Evolutionary conservation across 2,329 filamentous ascomycete species (phyloP), one percentile per base, ranked within the genome.

Genomic region (Clarireedia paspali): DNA sequence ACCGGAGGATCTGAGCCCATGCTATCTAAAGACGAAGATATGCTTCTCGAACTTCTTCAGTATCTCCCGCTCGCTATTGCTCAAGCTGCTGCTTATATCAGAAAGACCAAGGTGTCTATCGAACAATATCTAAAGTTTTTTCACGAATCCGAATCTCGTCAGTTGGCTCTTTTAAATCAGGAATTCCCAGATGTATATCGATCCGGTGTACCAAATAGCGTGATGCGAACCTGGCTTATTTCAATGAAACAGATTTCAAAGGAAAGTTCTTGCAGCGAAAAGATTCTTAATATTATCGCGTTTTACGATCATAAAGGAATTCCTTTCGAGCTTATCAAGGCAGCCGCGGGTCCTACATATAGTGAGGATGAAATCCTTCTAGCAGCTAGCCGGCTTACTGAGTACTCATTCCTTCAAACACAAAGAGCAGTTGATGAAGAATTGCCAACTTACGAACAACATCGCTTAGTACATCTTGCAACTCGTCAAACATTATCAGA

Each of bases 281-380:
- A 47, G 12, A 68, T 73, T 12, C 61, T 73, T 0, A 60, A 67
- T 9, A 58, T 63, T 0, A 53, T 73, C 3, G 64, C 70, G 0
- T 72, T 67, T 47, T n/a, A 71, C 3, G 67, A 73, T 46, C 67
- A 66, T 40, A 63, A 70, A 48, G 60, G 65, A 2, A 68, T 73
- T 40, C 62, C 69, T 1, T 56, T 61, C 26, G 59, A 67, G 14
- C 36, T 72, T 0, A 39, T 72, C 1, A 44, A 48, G 40, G 48
- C 46, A n/a, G 62, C 59, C 15, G 62, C 62, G 38, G 61, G 56
- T 49, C 20, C 49, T 7, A 46, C 17, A 36, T 55, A 55, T 27
- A 55, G 42, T 30, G 27, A 30, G 27, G 57, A 55, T 20, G 34
- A 62, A n/a, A 51, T 65, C 3, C 50, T 53, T n/a, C 47, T 45